Conservation (phyloP, 78 protist species). For the Dictyostelium purpureum region DNA sequence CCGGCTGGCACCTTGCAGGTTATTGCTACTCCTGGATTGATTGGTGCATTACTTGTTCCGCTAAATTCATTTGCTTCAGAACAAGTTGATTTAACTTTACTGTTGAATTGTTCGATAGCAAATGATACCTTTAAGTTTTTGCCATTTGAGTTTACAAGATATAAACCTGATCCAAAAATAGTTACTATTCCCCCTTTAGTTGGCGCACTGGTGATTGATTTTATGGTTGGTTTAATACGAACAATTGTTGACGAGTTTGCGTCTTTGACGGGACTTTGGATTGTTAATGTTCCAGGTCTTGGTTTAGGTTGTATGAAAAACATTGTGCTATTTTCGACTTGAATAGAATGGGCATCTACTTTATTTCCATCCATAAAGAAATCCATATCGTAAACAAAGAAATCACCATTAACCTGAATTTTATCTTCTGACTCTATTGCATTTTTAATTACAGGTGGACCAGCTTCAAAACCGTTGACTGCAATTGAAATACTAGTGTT, state of each 20-base stretch:
- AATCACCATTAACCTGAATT: background rate
- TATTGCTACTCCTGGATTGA: background rate
- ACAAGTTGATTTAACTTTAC: background rate
- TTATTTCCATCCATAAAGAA: background rate
- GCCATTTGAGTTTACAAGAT: background rate
- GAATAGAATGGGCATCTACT: background rate
- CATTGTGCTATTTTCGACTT: background rate
- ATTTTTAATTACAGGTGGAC: background rate
- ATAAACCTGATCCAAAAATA: background rate
- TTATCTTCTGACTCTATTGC: background rate
- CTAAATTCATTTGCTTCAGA: background rate
- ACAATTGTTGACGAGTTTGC: background rate
- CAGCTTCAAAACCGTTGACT: background rate
- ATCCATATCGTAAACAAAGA: background rate
- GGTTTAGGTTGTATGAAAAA: background rate
- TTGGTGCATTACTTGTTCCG: no score
- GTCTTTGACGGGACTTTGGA: background rate
- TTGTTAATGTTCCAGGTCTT: slow-evolving; percentile 2
- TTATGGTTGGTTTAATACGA: background rate
- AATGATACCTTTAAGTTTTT: background rate
- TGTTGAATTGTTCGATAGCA: background rate
- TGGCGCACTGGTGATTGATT: background rate
- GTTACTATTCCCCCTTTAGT: background rate
- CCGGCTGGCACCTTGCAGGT: background rate
- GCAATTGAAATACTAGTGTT: background rate